A percentile compares a stretch with the other conserved stretches of the same genome.
phyloP scores from a whole-genome alignment of 495 filamentous ascomycete species.

The Tetracladium setigerum region DNA sequence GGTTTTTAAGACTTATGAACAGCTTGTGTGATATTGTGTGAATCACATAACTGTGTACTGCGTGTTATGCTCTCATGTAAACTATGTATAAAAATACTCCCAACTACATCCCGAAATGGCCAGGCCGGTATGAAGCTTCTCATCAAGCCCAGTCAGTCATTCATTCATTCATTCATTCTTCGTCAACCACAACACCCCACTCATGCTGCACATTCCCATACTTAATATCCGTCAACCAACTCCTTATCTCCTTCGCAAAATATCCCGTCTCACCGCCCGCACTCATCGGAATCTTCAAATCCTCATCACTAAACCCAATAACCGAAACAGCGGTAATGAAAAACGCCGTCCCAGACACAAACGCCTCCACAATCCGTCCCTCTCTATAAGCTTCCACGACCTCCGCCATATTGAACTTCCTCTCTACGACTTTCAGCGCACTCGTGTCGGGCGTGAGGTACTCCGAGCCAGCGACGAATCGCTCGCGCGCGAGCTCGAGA shows the following conservation, averaged over 20 bases:
- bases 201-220: constrained; percentile 72
- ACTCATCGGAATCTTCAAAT: constrained; percentile 58
- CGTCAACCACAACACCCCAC: constrained; percentile 70
- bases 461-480: constrained; percentile 30
- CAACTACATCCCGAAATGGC: no score
- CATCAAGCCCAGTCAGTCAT: no score
- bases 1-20: no score
- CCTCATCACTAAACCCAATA: constrained; percentile 63
- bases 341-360: constrained; percentile 79
- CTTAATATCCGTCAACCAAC: constrained; percentile 77
- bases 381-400: constrained; percentile 65
- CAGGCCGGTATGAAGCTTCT: no score
- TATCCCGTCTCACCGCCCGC: constrained; percentile 44
- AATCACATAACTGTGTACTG: no score
- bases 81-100: not conserved
- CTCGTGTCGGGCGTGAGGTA: constrained; percentile 34
- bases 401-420: constrained; percentile 71
- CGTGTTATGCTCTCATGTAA: not conserved
- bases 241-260: constrained; percentile 62
- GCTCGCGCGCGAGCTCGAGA: constrained; percentile 60
- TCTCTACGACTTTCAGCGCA: constrained; percentile 64
- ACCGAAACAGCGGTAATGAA: constrained; percentile 70
- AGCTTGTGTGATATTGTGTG: no score
- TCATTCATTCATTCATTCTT: constrained; percentile 25
- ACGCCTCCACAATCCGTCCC: constrained; percentile 74